Evolutionary conservation across 2,329 filamentous ascomycete genomes (phyloP).

Genomic region (Talaromyces sp.): DNA sequence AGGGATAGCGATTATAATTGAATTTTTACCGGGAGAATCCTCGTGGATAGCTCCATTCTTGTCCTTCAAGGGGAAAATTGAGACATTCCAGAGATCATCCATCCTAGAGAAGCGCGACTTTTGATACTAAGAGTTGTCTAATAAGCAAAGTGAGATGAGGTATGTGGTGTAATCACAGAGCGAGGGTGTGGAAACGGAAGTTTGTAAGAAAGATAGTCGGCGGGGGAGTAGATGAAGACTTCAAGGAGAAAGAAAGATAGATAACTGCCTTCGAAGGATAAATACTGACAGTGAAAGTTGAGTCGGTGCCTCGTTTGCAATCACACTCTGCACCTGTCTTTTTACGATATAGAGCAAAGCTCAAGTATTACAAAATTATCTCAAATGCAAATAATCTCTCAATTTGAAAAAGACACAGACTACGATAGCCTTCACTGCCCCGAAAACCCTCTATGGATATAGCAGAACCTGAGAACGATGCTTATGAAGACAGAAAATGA

Average conservation of each 20-base stretch:
- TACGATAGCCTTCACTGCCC: background rate
- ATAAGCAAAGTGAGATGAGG: background rate
- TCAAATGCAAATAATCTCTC: background rate
- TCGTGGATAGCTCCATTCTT: background rate
- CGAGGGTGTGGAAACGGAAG: background rate
- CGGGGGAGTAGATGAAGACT: background rate
- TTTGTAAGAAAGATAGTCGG: too few relatives aligned
- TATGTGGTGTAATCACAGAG: background rate
- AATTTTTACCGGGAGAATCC: background rate
- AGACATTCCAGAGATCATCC: background rate
- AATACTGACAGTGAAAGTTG: too few relatives aligned
- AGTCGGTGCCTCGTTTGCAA: background rate
- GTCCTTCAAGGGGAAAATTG: background rate
- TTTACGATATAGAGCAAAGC: background rate
- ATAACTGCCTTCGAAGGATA: too few relatives aligned
- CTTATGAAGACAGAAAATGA: background rate
- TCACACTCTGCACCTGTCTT: background rate
- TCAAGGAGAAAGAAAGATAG: background rate
- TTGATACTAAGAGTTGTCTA: background rate
- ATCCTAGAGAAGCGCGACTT: background rate
- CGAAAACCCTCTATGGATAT: background rate
- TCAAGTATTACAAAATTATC: background rate
- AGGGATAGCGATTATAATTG: background rate
- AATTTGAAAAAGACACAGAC: background rate
- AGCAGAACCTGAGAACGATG: background rate